A percentile compares a stretch with the other conserved stretches of the same genome.
Evolutionary conservation across 2,329 filamentous ascomycete genomes (phyloP).

Genomic region (Pseudogymnoascus sp.): DNA sequence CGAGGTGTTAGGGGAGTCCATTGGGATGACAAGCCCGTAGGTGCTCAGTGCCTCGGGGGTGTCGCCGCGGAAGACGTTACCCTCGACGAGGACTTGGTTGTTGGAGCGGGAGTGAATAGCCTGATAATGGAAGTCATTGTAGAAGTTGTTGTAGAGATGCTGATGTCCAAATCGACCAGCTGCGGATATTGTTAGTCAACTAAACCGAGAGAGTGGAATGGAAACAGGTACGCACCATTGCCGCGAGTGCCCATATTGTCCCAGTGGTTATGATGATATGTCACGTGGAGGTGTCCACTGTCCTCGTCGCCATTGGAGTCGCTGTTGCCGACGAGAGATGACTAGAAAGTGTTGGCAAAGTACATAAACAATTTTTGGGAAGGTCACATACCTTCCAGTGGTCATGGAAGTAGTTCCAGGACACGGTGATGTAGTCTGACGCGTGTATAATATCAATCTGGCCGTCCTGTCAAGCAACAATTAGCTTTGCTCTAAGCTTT

Average conservation of each 20-base stretch:
- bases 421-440: slow-evolving; percentile 37
- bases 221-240: slow-evolving; percentile 36
- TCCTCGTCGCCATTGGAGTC: slow-evolving; percentile 24
- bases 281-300: slow-evolving; percentile 24
- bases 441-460: slow-evolving; percentile 39
- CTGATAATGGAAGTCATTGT: slow-evolving; percentile 40
- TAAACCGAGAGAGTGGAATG: slow-evolving; percentile 41
- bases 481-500: neutral
- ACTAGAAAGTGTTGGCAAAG: slow-evolving; percentile 5
- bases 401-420: slow-evolving; percentile 37
- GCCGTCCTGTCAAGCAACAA: slow-evolving; percentile 32
- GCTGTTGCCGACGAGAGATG: slow-evolving; percentile 25
- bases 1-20: slow-evolving; percentile 47
- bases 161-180: slow-evolving; percentile 43
- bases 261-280: slow-evolving; percentile 23
- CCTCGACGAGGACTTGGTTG: slow-evolving; percentile 43
- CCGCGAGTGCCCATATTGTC: slow-evolving; percentile 18
- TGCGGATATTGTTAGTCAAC: slow-evolving; percentile 40
- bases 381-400: slow-evolving; percentile 27
- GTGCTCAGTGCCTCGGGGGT: slow-evolving; percentile 44
- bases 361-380: no score
- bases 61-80: slow-evolving; percentile 40
- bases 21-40: slow-evolving; percentile 48
- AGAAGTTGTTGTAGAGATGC: slow-evolving; percentile 44
- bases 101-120: slow-evolving; percentile 42